These are phyloP conservation scores for Colletotrichum destructivum DNA, from an alignment of 2,329 filamentous ascomycete species.

Conservation along the genomic window DNA sequence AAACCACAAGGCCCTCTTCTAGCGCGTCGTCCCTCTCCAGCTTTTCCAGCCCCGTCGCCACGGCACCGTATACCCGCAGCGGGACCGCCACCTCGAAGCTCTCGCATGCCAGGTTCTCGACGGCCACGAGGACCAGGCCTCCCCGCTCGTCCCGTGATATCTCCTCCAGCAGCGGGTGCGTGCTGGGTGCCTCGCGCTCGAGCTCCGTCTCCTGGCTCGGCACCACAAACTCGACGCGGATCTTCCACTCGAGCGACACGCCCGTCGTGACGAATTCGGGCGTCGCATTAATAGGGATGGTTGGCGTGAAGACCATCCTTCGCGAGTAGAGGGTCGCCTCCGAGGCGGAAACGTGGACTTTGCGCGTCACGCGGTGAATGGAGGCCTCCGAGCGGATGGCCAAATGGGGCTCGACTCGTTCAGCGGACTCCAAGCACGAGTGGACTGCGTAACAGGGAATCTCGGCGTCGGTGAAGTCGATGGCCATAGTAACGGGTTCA, in stretches of 20 bases:
- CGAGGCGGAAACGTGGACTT: slow-evolving; percentile 82
- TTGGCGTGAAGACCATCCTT: slow-evolving; percentile 84
- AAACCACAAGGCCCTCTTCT: slow-evolving; percentile 62
- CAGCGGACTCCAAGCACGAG: slow-evolving; percentile 86
- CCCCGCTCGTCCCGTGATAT: slow-evolving; percentile 85
- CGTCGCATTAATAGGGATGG: slow-evolving; percentile 86
- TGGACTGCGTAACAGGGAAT: slow-evolving; percentile 90
- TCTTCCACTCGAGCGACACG: slow-evolving; percentile 88
- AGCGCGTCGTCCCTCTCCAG: slow-evolving; percentile 69
- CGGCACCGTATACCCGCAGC: slow-evolving; percentile 82
- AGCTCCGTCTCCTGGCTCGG: slow-evolving; percentile 56
- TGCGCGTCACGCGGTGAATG: slow-evolving; percentile 88
- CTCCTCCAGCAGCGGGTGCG: slow-evolving; percentile 79
- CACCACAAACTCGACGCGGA: slow-evolving; percentile 94
- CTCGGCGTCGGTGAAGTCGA: slow-evolving; percentile 85
- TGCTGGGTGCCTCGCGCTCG: slow-evolving; percentile 41
- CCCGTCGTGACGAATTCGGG: slow-evolving; percentile 95
- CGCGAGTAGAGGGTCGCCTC: slow-evolving; percentile 88
- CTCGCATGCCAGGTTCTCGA: slow-evolving; percentile 85
- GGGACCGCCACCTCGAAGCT: slow-evolving; percentile 93
- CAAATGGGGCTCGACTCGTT: slow-evolving; percentile 84
- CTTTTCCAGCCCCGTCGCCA: slow-evolving; percentile 70
- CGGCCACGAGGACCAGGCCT: slow-evolving; percentile 79
- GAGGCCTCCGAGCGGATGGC: slow-evolving; percentile 89
- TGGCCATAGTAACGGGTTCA: slow-evolving; percentile 85